Evolutionary conservation across 1,284 basidiomycete species (phyloP).

Genomic region (Ceratobasidium sp.): DNA sequence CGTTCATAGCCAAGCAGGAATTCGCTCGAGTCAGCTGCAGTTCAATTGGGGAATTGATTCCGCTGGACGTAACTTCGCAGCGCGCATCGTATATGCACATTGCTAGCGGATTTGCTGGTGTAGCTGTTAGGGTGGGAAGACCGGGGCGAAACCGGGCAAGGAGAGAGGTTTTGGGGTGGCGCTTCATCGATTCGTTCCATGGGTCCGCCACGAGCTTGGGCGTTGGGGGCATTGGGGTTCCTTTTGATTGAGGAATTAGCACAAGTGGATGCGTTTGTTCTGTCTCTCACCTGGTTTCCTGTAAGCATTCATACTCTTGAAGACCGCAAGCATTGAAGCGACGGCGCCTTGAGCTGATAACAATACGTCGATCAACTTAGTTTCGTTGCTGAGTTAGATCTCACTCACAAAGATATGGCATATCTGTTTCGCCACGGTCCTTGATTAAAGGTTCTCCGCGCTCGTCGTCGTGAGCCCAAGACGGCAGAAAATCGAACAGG

Average conservation of each 20-base stretch:
- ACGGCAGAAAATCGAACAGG: slow-evolving; percentile 33
- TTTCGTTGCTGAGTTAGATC: too few species aligned
- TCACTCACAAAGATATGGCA: neutral
- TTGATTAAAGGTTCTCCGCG: slow-evolving; percentile 3
- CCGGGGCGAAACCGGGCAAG: neutral
- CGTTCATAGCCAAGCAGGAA: slow-evolving; percentile 2
- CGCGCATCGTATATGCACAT: neutral
- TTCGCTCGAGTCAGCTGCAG: neutral
- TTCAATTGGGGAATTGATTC: neutral
- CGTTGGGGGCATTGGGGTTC: too few species aligned
- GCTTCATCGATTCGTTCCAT: neutral
- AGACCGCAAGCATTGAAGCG: too few species aligned
- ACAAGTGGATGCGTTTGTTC: too few species aligned
- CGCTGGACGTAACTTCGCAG: neutral
- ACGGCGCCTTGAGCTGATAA: too few species aligned
- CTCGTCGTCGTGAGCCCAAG: slow-evolving; percentile 22
- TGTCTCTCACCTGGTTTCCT: too few species aligned
- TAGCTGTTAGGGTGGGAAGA: neutral
- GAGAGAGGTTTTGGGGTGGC: neutral
- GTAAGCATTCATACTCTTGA: too few species aligned
- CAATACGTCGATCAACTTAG: too few species aligned
- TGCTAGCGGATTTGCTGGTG: neutral
- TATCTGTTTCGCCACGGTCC: neutral
- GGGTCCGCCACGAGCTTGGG: neutral
- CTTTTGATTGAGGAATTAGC: too few species aligned